Conservation (phyloP, 495 filamentous ascomycete genomes). For the Daldinia decipiens region DNA sequence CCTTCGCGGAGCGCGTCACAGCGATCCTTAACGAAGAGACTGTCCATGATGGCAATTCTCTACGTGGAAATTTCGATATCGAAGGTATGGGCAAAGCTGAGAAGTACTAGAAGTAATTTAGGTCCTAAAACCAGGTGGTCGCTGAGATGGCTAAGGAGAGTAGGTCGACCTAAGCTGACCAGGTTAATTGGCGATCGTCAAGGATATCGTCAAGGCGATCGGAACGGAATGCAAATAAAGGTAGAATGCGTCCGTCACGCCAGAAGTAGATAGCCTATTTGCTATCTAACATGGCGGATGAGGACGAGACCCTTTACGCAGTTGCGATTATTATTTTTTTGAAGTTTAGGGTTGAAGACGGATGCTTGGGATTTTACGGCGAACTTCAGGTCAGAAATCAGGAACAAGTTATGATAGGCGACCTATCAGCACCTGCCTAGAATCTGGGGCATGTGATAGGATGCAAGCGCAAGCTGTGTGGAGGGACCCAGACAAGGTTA, state of each 20-base stretch:
- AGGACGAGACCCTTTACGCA: constrained; percentile 19
- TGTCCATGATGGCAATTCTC: constrained; percentile 48
- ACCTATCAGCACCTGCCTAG: constrained; percentile 10
- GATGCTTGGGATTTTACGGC: constrained; percentile 11
- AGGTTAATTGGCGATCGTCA: constrained; percentile 25
- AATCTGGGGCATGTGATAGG: constrained; percentile 31
- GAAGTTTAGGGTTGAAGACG: constrained; percentile 15
- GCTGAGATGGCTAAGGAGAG: constrained; percentile 18
- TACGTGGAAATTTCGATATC: background rate
- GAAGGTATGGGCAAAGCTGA: background rate
- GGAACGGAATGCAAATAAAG: constrained; percentile 31
- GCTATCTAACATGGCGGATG: constrained; percentile 40
- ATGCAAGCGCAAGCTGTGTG: constrained; percentile 21
- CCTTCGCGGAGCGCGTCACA: constrained; percentile 64
- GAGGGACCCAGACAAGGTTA: constrained; percentile 6
- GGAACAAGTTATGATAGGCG: constrained; percentile 39
- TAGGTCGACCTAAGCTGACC: constrained; percentile 21
- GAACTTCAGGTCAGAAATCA: constrained; percentile 13
- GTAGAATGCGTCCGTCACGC: constrained; percentile 28
- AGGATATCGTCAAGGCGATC: constrained; percentile 33
- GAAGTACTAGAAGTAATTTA: constrained; percentile 9
- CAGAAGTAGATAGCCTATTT: constrained; percentile 22
- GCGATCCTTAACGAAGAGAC: constrained; percentile 49
- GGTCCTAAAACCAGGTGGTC: constrained; percentile 8
- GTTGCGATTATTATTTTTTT: constrained; percentile 17